Base-by-base conservation (phyloP, 2,329 filamentous ascomycete species). In the Sporothrix luriei region DNA sequence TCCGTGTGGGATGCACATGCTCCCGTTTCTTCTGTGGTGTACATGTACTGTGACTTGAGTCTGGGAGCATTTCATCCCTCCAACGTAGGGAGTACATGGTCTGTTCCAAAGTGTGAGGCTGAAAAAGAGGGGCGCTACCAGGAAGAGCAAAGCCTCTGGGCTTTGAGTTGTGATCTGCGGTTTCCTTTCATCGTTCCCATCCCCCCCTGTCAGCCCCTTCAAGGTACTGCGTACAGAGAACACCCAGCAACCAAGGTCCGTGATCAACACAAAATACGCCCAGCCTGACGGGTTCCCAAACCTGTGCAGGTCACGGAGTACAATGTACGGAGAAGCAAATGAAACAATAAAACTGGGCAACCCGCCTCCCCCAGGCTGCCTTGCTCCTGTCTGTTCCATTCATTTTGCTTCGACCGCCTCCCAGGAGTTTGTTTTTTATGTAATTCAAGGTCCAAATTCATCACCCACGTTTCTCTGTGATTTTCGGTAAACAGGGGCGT, bases 181-280 rank as follows among this genome's bases (percentile, higher is more conserved):
- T 38, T 33, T 7, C 29, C 29, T 59, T 59, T 21, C 33, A 29
- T 59, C 55, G 29, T 59, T 21, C 29, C 55, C 29, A 57, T 29
- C 38, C 16, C 38, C 26, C 26, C 52, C 11, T 33, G 24, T 5
- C 10, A 33, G 33, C 33, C 33, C 33, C 6, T 33, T 6, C n/a
- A n/a, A n/a, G n/a, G n/a, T n/a, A n/a, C 33, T 33, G 1, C 6
- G 33, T 33, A 7, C 33, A 33, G 33, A 55, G 14, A 26, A 55
- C 29, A 33, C 52, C 24, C 21, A 54, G 3, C 51, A 29, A 7
- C 24, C 54, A 38, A n/a, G 26, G 16, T 46, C 40, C 11, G 16
- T 16, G 38, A 61, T 61, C 57, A 46, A 57, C 54, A 57, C 29
- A 16, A 40, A 59, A 62, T 46, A 46, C 38, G 57, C 57, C 57